Percentiles rank a stretch among this genome's conserved stretches.
phyloP scores from a whole-genome alignment of 73 alveolate species.

The Durusdinium trenchii region DNA sequence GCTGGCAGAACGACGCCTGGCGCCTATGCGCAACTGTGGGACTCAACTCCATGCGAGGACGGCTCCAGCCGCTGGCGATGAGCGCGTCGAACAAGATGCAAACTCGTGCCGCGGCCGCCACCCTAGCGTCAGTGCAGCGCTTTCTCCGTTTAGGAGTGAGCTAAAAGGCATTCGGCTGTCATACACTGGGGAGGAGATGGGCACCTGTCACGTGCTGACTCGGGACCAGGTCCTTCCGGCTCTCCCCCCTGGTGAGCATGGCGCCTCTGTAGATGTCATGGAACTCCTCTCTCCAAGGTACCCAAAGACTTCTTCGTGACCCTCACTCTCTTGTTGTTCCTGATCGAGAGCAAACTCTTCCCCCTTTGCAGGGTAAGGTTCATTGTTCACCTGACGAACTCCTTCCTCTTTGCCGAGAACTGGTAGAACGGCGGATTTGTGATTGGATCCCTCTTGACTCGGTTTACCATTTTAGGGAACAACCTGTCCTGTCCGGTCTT shows the following conservation, averaged over 20 bases:
- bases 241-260: not conserved
- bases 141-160: too few species aligned
- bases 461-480: not conserved
- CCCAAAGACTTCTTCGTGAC: not conserved
- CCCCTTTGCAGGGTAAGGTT: not conserved
- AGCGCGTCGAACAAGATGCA: too few species aligned
- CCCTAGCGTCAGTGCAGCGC: not conserved
- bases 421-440: not conserved
- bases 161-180: not conserved
- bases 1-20: too few species aligned
- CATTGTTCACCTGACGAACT: not conserved
- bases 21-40: too few species aligned
- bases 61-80: too few species aligned
- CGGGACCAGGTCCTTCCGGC: not conserved
- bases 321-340: not conserved
- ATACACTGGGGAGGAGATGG: not conserved
- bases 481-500: not conserved
- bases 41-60: too few species aligned
- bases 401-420: not conserved
- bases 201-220: not conserved
- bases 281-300: not conserved
- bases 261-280: not conserved
- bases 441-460: not conserved
- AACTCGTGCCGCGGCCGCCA: not conserved
- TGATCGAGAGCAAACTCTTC: not conserved